These are phyloP conservation scores for Pholiota conissans DNA, from an alignment of 768 basidiomycete genomes.

Conservation along the genomic window DNA sequence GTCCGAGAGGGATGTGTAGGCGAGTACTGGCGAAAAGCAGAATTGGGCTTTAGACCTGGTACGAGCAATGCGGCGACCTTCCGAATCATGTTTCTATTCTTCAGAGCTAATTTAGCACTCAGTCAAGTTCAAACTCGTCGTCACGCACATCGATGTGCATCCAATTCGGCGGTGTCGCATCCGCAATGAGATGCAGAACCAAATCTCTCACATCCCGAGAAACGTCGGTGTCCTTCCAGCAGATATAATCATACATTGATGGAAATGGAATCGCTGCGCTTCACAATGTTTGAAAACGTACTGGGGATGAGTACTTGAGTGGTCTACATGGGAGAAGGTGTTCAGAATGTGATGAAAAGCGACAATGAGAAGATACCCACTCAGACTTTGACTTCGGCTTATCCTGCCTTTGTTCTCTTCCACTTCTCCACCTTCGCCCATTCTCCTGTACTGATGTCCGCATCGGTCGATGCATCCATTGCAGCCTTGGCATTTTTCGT, in stretches of 20 bases:
- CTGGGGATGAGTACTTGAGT: slow-evolving; percentile 62
- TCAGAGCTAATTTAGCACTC: neutral
- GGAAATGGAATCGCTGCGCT: slow-evolving; percentile 71
- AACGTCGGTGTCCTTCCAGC: neutral
- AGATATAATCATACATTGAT: slow-evolving; percentile 79
- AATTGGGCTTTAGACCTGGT: slow-evolving; percentile 84
- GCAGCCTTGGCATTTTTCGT: slow-evolving; percentile 19
- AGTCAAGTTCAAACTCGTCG: neutral
- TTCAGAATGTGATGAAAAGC: slow-evolving; percentile 11
- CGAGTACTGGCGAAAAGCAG: slow-evolving; percentile 16
- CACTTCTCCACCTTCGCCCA: slow-evolving; percentile 77
- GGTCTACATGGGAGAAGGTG: slow-evolving; percentile 30
- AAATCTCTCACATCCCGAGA: slow-evolving; percentile 86
- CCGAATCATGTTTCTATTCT: slow-evolving; percentile 76
- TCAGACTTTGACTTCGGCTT: slow-evolving; percentile 54
- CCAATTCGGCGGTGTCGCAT: slow-evolving; percentile 86
- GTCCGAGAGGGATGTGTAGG: slow-evolving; percentile 27
- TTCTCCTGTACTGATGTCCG: slow-evolving; percentile 18
- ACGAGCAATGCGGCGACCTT: slow-evolving; percentile 80
- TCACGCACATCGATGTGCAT: slow-evolving; percentile 72
- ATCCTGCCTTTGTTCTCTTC: slow-evolving; percentile 69
- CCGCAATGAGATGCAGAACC: slow-evolving; percentile 76
- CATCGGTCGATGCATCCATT: neutral
- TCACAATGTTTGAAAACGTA: slow-evolving; percentile 80
- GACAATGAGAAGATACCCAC: slow-evolving; percentile 37